Evolutionary conservation across 768 basidiomycete species (phyloP).

Genomic region (Lentinula lateritia): DNA sequence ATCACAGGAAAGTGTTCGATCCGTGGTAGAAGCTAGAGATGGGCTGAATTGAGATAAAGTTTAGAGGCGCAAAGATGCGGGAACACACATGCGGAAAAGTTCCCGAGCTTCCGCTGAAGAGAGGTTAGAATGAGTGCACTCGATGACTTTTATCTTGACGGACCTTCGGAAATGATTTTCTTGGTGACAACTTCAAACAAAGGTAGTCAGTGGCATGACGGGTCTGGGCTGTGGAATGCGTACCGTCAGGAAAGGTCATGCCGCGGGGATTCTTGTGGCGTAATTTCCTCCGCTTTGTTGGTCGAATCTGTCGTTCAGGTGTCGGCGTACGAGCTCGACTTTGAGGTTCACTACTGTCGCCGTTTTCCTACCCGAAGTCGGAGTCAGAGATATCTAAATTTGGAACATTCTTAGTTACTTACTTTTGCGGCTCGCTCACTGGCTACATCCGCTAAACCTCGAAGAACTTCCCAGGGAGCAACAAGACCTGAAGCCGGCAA

Average conservation of each 20-base stretch:
- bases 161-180: conserved; percentile 44
- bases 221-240: conserved; percentile 8
- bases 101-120: conserved; percentile 65
- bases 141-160: background rate
- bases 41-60: conserved; percentile 10
- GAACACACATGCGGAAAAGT: conserved; percentile 73
- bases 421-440: conserved; percentile 77
- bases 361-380: conserved; percentile 52
- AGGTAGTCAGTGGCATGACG: background rate
- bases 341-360: conserved; percentile 68
- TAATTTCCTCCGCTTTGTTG: conserved; percentile 67
- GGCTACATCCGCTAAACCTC: conserved; percentile 78
- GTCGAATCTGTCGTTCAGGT: conserved; percentile 63
- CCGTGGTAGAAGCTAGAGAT: conserved; percentile 76
- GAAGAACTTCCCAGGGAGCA: conserved; percentile 82
- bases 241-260: conserved; percentile 77
- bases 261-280: conserved; percentile 54
- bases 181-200: conserved; percentile 68
- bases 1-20: conserved; percentile 76
- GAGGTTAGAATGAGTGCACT: background rate
- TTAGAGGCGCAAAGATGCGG: conserved; percentile 4
- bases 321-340: conserved; percentile 73
- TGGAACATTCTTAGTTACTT: conserved; percentile 13
- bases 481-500: conserved; percentile 77
- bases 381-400: background rate